Base-by-base conservation (phyloP, 2,329 filamentous ascomycete genomes). In the Tolypocladium inflatum region DNA sequence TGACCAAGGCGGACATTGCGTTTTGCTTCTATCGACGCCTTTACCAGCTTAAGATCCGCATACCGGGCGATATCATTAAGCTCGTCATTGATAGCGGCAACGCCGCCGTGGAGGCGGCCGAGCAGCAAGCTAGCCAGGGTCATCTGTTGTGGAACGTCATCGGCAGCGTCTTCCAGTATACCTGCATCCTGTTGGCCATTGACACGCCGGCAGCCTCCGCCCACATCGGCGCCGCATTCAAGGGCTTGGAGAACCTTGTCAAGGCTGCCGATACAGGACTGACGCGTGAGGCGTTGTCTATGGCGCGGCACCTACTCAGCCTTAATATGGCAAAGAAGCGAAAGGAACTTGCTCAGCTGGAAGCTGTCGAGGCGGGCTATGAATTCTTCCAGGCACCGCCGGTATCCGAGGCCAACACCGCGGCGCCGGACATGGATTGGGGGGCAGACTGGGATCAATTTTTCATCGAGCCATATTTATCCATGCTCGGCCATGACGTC, bases 21-120 rank as follows among this genome's bases (percentile, higher is more conserved):
- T 65, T 65, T 53, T 65, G 63, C 61, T 63, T 65, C 56, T 65
- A 65, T 50, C 61, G 64, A 54, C 63, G 63, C 39, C 59, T 65
- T 17, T 63, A 63, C 54, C 64, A 64, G 56, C 60, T 64, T 35
- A 63, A 61, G 56, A 26, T 43, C n/a, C 57, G 57, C 7, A 56
- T 61, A 43, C 53, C 60, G 3, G 59, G 63, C 58, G 63, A 64
- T 10, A 60, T 57, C 13, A 58, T 62, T 19, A 42, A 60, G 30
- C 37, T 64, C 39, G 52, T 65, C 51, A 60, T 63, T 43, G 52
- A 57, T 10, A 58, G 30, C 42, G 63, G 63, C 15, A 63, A 61
- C 41, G 59, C 58, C 9, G 63, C 63, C 41, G 42, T 63, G 4
- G 54, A 58, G 23, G 61, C 63, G 19, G 62, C 61, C 48, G 55